Conservation (phyloP, 75 land plant genomes). For the Chamaecyparis obtusa region DNA sequence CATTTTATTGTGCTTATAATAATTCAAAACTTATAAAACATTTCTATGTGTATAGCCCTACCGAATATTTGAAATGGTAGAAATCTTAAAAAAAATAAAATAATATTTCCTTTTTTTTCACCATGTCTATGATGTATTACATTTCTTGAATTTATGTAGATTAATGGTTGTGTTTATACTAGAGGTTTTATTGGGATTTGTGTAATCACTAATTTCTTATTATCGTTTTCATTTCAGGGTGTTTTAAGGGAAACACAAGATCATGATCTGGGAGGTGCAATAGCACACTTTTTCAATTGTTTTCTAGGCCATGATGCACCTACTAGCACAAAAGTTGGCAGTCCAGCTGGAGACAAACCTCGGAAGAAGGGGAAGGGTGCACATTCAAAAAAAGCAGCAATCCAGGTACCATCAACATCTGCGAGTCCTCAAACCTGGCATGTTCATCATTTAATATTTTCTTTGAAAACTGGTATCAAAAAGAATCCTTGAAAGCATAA, state of each 20-base stretch:
- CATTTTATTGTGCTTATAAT: not conserved
- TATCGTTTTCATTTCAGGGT: constrained; percentile 47
- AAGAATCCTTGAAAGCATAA: not conserved
- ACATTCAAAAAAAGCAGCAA: constrained; percentile 8
- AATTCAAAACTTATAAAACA: not conserved
- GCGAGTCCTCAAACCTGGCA: constrained; percentile 1
- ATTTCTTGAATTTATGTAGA: not conserved
- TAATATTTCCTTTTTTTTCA: not conserved
- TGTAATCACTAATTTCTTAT: not conserved
- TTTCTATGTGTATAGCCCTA: not conserved
- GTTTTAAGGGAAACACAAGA: constrained; percentile 81
- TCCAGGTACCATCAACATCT: not conserved
- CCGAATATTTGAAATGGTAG: not conserved
- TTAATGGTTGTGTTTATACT: not conserved
- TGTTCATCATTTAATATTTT: not conserved
- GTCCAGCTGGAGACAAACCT: constrained; percentile 7
- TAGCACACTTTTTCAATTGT: constrained; percentile 91
- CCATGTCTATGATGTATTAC: not conserved
- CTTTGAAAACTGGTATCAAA: not conserved
- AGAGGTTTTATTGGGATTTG: not conserved
- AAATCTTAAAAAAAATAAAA: not conserved
- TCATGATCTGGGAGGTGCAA: constrained; percentile 87
- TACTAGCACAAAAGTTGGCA: constrained; percentile 13
- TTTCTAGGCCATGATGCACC: constrained; percentile 53
- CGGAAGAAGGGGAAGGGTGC: constrained; percentile 20